These are phyloP conservation scores for Albifimbria verrucaria DNA, from an alignment of 2,329 filamentous ascomycete genomes.

Conservation along the genomic window DNA sequence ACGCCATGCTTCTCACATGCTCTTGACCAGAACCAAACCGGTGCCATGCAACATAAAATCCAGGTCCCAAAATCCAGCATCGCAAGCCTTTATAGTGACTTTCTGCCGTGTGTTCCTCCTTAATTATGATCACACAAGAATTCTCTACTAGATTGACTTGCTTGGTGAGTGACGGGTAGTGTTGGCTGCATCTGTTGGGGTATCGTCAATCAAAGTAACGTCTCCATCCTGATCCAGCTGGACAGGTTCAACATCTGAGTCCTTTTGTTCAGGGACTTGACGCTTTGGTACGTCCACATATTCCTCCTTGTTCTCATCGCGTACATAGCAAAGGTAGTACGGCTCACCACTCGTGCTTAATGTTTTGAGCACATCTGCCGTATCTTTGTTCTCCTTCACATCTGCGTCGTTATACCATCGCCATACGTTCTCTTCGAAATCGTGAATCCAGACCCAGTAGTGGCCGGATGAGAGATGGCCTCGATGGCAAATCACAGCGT, in stretches of 20 bases:
- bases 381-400: conserved; percentile 66
- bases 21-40: not conserved
- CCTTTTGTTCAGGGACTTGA: conserved; percentile 13
- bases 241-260: conserved; percentile 5
- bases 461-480: conserved; percentile 74
- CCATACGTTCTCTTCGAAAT: conserved; percentile 80
- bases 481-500: conserved; percentile 90
- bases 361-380: conserved; percentile 65
- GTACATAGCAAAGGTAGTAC: conserved; percentile 81
- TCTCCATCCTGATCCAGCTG: conserved; percentile 21
- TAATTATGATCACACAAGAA: too few species aligned
- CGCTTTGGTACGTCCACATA: conserved; percentile 45
- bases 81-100: not conserved
- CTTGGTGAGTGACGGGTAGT: too few species aligned
- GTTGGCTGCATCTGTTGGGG: not conserved
- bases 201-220: conserved; percentile 11
- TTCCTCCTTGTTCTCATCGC: conserved; percentile 58
- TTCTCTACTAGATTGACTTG: too few species aligned
- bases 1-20: not conserved
- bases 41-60: too few species aligned
- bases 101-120: not conserved
- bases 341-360: conserved; percentile 70
- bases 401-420: conserved; percentile 89
- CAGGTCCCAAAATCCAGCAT: too few species aligned
- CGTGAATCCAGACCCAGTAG: conserved; percentile 96